These are phyloP conservation scores for Scytalidium sp. DNA, from an alignment of 2,329 filamentous ascomycete species.

Conservation along the genomic window DNA sequence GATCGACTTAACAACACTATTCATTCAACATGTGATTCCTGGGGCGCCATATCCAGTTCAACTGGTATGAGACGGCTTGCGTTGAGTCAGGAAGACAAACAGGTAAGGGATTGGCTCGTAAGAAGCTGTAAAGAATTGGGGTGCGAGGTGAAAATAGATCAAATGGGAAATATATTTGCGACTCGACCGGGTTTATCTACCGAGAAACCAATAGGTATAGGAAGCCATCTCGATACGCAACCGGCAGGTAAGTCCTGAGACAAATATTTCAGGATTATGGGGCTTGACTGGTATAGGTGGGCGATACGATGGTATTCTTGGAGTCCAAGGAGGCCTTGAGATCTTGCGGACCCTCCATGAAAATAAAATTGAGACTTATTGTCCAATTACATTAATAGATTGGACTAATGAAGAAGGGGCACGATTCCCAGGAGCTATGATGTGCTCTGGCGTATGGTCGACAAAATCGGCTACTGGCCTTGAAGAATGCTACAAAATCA, in stretches of 20 bases:
- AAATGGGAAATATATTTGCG: slow-evolving; percentile 75
- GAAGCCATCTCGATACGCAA: slow-evolving; percentile 66
- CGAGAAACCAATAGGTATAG: slow-evolving; percentile 62
- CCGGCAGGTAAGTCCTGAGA: slow-evolving; percentile 40
- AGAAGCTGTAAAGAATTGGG: slow-evolving; percentile 58
- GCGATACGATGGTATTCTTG: slow-evolving; percentile 76
- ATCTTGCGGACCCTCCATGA: slow-evolving; percentile 66
- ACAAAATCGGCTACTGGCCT: slow-evolving; percentile 53
- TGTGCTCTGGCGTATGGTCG: slow-evolving; percentile 73
- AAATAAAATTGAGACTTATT: slow-evolving; percentile 63
- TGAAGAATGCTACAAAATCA: slow-evolving; percentile 57
- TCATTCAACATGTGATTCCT: slow-evolving; percentile 19
- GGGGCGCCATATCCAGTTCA: slow-evolving; percentile 19
- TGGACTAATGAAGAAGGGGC: slow-evolving; percentile 66
- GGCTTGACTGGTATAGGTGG: slow-evolving; percentile 25
- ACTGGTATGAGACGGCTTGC: slow-evolving; percentile 71
- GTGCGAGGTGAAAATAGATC: slow-evolving; percentile 65
- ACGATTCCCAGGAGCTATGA: slow-evolving; percentile 71
- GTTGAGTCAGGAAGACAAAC: slow-evolving; percentile 67
- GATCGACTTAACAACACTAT: slow-evolving; percentile 20
- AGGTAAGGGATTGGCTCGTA: slow-evolving; percentile 73
- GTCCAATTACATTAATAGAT: slow-evolving; percentile 50
- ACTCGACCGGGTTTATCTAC: slow-evolving; percentile 56
- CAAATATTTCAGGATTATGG: not conserved
- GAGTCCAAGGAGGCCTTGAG: slow-evolving; percentile 69